Evolutionary conservation across 805 yeast species (phyloP), one percentile per base, ranked within the genome.

Genomic region (Candida tammaniensis): DNA sequence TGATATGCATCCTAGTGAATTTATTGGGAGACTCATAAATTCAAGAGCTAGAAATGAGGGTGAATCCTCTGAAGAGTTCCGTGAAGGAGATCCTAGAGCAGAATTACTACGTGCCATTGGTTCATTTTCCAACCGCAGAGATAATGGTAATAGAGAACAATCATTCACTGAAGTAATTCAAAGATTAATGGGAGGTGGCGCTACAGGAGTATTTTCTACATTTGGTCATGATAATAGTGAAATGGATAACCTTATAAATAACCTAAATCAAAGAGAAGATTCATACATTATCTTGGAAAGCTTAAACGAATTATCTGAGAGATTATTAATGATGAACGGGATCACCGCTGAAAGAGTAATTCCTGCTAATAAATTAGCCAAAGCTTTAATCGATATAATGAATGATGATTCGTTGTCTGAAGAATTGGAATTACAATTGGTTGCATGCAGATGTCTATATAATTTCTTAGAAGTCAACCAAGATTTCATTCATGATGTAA

Each of bases 391-490:
- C 1, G 55, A 57, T 2, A 69, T 87, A 6, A 59, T 91, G 52
- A 65, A 67, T 11, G 79, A 77, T 40, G 81, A 86, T 0, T 27
- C 48, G 5, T 69, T 78, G 31, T 72, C 68, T 18, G 84, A 77
- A 14, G 82, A 83, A 43, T 61, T 86, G 31, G 96, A 91, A 51
- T 52, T 89, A n/a, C 91, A 84, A 49, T 59, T 91, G 27, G 81
- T 84, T 24, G 82, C 94, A 0, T 85, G 95, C 49, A 73, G 96
- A 31, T 85, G 95, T 51, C 61, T 89, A 12, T 83, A 84, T 54
- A 89, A 87, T 53, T 61, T 89, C 28, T 60, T 87, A 35, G 96
- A 87, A 51, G 82, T 83, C 8, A 73, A 81, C 44, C 77, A 78
- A 11, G 82, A 82, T 29, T 75, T 79, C 28, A 72, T 80, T 5